Percentiles rank a stretch among this genome's conserved stretches.
phyloP scores from a whole-genome alignment of 2,329 filamentous ascomycete species.

The Cyphellophora europaea region DNA sequence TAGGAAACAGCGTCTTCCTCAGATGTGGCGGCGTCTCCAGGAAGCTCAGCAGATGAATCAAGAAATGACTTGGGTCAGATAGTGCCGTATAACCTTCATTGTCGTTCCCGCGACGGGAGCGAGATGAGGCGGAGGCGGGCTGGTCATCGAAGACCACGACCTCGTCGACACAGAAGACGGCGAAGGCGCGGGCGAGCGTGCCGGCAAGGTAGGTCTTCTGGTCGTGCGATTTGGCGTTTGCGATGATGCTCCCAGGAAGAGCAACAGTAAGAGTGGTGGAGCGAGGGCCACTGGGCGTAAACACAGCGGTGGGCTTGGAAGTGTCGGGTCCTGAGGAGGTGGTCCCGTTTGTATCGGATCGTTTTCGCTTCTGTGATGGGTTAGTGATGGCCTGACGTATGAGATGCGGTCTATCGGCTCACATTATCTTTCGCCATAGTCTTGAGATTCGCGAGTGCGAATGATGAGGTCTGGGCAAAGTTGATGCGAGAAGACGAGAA shows the following conservation, averaged over 20 bases:
- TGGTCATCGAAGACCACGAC: conserved; percentile 71
- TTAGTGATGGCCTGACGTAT: too few species aligned
- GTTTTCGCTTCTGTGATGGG: conserved; percentile 1
- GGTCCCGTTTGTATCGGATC: not conserved
- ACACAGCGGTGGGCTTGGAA: conserved; percentile 61
- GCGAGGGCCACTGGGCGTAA: conserved; percentile 55
- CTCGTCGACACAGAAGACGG: conserved; percentile 78
- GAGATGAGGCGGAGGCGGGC: conserved; percentile 26
- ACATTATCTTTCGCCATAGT: too few species aligned
- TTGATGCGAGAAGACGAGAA: too few species aligned
- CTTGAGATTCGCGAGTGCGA: too few species aligned
- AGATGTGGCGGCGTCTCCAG: conserved; percentile 79
- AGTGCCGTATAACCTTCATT: conserved; percentile 53
- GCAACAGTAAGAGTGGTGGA: conserved; percentile 70
- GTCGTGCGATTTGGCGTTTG: conserved; percentile 61
- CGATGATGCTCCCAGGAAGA: conserved; percentile 65
- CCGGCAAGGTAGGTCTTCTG: conserved; percentile 65
- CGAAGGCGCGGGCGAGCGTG: conserved; percentile 69
- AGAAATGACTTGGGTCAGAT: conserved; percentile 68
- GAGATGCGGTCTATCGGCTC: too few species aligned
- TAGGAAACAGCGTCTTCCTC: conserved; percentile 62
- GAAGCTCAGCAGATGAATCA: conserved; percentile 69
- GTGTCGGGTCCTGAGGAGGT: conserved; percentile 34
- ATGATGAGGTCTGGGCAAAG: too few species aligned
- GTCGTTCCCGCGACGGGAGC: conserved; percentile 30